Conservation (phyloP, 2,329 filamentous ascomycete genomes). For the Cladosporium sphaerospermum region DNA sequence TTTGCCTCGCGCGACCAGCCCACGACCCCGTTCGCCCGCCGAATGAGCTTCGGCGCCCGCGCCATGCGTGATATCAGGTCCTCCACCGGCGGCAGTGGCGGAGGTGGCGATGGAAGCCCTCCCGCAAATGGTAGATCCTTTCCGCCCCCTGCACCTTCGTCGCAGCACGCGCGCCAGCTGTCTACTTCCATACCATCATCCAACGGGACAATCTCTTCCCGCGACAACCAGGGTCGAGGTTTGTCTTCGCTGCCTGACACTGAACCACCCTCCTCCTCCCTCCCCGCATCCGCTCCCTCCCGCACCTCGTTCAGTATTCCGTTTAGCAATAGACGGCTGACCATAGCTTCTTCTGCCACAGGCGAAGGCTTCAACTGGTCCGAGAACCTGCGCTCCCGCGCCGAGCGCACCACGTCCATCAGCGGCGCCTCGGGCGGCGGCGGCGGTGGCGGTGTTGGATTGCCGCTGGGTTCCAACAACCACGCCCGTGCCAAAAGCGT, state of each 20-base stretch:
- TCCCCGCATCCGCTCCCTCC: conserved; percentile 26
- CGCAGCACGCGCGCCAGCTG: conserved; percentile 17
- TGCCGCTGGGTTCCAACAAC: conserved; percentile 1
- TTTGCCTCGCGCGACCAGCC: conserved; percentile 45
- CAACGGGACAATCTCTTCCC: conserved; percentile 44
- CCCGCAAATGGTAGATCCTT: conserved; percentile 31
- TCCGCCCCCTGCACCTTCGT: conserved; percentile 23
- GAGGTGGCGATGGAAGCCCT: conserved; percentile 24
- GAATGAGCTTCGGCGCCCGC: conserved; percentile 84
- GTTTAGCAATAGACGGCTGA: conserved; percentile 13
- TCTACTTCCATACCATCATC: conserved; percentile 13
- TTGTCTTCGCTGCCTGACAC: conserved; percentile 39
- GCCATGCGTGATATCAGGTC: conserved; percentile 65
- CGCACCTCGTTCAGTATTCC: conserved; percentile 11
- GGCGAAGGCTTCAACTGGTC: conserved; percentile 96
- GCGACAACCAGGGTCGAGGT: conserved; percentile 52
- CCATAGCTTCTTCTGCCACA: conserved; percentile 47
- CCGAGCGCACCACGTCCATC: conserved; percentile 61
- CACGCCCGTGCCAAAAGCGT: conserved; percentile 68
- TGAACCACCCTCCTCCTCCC: neutral
- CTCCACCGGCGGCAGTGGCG: conserved; percentile 44
- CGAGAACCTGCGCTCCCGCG: conserved; percentile 87
- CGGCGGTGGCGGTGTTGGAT: conserved; percentile 2
- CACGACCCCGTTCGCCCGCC: conserved; percentile 69
- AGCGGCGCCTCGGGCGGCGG: conserved; percentile 30